A percentile compares a stretch with the other conserved stretches of the same genome.
Conservation (phyloP, 352 stramenopile genomes). For the Phytophthora tubulina region DNA sequence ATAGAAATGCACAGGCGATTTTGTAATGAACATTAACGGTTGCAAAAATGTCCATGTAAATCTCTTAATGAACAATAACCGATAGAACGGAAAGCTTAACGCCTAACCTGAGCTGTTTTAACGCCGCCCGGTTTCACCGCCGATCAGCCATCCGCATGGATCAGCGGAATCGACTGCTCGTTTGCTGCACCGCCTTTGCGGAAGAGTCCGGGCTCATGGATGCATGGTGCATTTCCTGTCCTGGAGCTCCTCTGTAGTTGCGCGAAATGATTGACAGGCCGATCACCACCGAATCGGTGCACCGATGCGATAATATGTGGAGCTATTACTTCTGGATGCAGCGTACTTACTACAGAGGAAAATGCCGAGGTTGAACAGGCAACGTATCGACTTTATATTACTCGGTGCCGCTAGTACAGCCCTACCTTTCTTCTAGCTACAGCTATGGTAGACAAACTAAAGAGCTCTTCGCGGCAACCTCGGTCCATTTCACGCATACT, state of each 20-base stretch:
- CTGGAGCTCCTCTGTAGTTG: not conserved
- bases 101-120: too few relatives aligned
- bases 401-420: slow-evolving; percentile 3
- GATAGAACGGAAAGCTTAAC: too few relatives aligned
- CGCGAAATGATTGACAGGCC: too few relatives aligned
- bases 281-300: too few relatives aligned
- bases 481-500: slow-evolving; percentile 30
- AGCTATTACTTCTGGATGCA: not conserved
- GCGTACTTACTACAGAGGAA: not conserved
- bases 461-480: slow-evolving; percentile 18
- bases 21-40: not conserved
- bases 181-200: not conserved
- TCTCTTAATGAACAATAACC: too few relatives aligned
- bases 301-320: not conserved
- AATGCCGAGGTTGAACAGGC: slow-evolving; percentile 4
- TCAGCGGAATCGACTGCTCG: slow-evolving; percentile 15
- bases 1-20: slow-evolving; percentile 5
- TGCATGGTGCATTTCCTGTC: not conserved
- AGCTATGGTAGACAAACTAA: not conserved
- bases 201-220: not conserved
- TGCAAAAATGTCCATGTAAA: not conserved
- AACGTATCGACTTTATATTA: slow-evolving; percentile 36
- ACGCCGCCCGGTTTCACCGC: not conserved
- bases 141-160: slow-evolving; percentile 16
- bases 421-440: not conserved